Evolutionary conservation across 2,329 filamentous ascomycete genomes (phyloP).

Genomic region (Sordariomycetes sp.): DNA sequence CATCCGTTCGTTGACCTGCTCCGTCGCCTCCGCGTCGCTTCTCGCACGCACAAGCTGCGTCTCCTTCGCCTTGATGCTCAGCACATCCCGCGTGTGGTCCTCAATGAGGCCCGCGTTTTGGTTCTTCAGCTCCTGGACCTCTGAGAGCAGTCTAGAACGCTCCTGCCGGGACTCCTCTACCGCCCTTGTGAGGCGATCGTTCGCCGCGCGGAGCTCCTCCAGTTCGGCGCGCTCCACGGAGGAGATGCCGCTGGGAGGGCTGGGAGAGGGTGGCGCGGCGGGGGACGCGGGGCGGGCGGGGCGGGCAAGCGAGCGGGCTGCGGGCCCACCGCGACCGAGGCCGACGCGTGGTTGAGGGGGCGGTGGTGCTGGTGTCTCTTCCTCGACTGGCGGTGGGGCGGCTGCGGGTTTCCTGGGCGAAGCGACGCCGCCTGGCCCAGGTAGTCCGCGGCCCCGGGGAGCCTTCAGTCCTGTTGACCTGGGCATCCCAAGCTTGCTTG

Average conservation of each 20-base stretch:
- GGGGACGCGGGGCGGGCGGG: conserved; percentile 39
- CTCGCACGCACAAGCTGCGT: conserved; percentile 89
- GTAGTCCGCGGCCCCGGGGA: conserved; percentile 42
- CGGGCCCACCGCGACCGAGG: conserved; percentile 69
- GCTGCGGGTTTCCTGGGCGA: conserved; percentile 38
- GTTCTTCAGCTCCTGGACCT: conserved; percentile 90
- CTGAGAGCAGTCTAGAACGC: conserved; percentile 68
- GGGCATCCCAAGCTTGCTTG: conserved; percentile 43
- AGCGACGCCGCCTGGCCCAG: conserved; percentile 31
- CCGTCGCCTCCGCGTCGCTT: conserved; percentile 80
- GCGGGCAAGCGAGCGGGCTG: conserved; percentile 76
- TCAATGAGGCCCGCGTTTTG: conserved; percentile 96
- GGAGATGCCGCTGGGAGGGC: conserved; percentile 53
- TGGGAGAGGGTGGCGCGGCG: conserved; percentile 28
- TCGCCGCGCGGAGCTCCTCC: conserved; percentile 75
- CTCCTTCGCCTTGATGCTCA: conserved; percentile 97
- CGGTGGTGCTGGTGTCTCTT: conserved; percentile 37
- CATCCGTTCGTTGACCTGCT: conserved; percentile 75
- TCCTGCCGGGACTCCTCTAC: conserved; percentile 76
- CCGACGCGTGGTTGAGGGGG: conserved; percentile 52
- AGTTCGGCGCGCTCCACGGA: conserved; percentile 85
- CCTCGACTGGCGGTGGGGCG: conserved; percentile 40
- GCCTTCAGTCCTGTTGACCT: conserved; percentile 46
- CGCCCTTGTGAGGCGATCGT: conserved; percentile 65
- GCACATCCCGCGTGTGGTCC: conserved; percentile 87